phyloP scores from a whole-genome alignment of 148 eudicot species.

The Rhododendron vialii region DNA sequence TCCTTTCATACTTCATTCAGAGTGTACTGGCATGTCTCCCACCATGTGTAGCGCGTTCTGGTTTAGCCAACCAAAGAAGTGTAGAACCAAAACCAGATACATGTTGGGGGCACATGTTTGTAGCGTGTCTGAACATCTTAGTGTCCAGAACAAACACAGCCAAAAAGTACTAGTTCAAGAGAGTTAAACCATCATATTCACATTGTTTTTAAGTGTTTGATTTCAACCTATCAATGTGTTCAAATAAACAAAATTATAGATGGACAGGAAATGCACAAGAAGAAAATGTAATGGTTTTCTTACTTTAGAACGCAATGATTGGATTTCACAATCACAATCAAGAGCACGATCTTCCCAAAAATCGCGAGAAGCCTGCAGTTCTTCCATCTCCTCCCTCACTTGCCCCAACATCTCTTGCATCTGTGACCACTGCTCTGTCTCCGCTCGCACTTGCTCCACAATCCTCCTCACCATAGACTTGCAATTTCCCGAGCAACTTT shows the following conservation, averaged over 20 bases:
- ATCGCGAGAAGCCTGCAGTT: conserved; percentile 70
- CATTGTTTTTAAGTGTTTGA: background rate
- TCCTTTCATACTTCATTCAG: background rate
- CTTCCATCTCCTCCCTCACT: conserved; percentile 82
- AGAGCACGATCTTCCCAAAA: conserved; percentile 83
- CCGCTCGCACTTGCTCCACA: conserved; percentile 88
- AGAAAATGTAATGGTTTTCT: conserved; percentile 15
- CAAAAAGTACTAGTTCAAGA: background rate
- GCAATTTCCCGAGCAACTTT: conserved; percentile 65
- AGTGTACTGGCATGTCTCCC: too few relatives aligned
- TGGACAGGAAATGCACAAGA: background rate
- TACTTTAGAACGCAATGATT: conserved; percentile 45
- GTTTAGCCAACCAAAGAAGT: background rate
- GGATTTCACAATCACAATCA: conserved; percentile 45
- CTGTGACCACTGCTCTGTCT: conserved; percentile 95
- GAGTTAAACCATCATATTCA: background rate
- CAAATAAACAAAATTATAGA: background rate
- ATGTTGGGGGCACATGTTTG: background rate
- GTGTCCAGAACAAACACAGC: background rate
- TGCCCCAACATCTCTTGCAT: conserved; percentile 91
- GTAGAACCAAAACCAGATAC: background rate
- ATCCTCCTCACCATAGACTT: conserved; percentile 67
- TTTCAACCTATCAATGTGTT: background rate
- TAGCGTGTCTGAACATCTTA: background rate
- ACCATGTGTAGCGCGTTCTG: too few relatives aligned